Conservation (phyloP, 331 rosid genomes). For the Quercus lobata region DNA sequence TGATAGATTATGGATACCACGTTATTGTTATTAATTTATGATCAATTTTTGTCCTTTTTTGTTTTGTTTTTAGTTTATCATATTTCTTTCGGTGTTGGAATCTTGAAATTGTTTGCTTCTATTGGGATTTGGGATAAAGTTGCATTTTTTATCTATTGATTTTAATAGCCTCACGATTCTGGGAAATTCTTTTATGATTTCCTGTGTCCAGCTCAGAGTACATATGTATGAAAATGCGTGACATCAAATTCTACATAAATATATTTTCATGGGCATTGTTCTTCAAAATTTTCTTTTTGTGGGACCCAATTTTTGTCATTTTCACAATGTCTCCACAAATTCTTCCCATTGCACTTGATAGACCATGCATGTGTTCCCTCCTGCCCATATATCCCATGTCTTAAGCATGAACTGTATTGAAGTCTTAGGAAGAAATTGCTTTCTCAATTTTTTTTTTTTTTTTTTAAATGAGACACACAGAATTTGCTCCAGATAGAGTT, state of each 20-base stretch:
- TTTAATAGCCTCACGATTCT: not conserved
- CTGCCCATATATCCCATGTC: not conserved
- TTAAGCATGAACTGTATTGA: not conserved
- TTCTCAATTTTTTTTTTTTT: not conserved
- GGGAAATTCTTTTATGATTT: not conserved
- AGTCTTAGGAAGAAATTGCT: not conserved
- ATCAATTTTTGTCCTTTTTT: not conserved
- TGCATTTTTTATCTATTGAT: not conserved
- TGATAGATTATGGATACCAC: not conserved
- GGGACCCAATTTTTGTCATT: conserved; percentile 5
- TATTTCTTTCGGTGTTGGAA: not conserved
- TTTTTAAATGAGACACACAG: not conserved
- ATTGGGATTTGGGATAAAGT: too few species aligned
- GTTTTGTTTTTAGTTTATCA: not conserved
- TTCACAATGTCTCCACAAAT: not conserved
- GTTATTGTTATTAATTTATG: not conserved
- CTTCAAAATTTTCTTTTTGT: not conserved
- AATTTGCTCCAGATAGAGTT: not conserved
- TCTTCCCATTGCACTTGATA: not conserved
- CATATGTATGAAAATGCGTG: not conserved
- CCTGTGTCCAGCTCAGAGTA: not conserved
- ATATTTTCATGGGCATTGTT: not conserved
- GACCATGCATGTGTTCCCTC: conserved; percentile 10
- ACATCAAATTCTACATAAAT: not conserved
- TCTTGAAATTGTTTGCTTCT: not conserved